Conservation (phyloP, 2,329 filamentous ascomycete species). For the Fusarium decemcellulare region DNA sequence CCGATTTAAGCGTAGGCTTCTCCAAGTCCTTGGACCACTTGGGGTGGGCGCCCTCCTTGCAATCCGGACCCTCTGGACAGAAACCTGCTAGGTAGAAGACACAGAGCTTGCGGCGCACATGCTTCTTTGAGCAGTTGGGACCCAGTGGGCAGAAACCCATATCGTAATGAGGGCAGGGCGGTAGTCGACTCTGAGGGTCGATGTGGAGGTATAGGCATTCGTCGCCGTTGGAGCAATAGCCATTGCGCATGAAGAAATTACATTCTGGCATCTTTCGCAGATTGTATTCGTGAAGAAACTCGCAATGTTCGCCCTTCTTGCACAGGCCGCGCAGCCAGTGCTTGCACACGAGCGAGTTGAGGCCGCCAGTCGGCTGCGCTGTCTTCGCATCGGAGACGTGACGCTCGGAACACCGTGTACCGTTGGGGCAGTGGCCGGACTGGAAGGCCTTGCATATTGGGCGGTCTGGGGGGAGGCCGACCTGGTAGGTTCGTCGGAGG, state of each 20-base stretch:
- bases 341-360: slow-evolving; percentile 94
- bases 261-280: slow-evolving; percentile 98
- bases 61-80: slow-evolving; percentile 85
- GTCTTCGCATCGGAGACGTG: slow-evolving; percentile 68
- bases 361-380: slow-evolving; percentile 63
- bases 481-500: slow-evolving; percentile 85
- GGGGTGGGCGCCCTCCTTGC: slow-evolving; percentile 86
- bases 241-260: slow-evolving; percentile 94
- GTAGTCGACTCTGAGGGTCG: slow-evolving; percentile 83
- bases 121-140: slow-evolving; percentile 88
- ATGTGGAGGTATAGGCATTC: slow-evolving; percentile 96
- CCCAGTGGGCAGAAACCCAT: slow-evolving; percentile 95
- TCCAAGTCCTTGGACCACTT: slow-evolving; percentile 84
- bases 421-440: slow-evolving; percentile 88
- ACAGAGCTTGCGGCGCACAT: slow-evolving; percentile 86
- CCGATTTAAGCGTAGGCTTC: slow-evolving; percentile 79
- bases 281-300: slow-evolving; percentile 99
- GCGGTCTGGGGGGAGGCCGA: slow-evolving; percentile 83
- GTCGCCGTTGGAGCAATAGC: slow-evolving; percentile 96
- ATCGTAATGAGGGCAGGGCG: slow-evolving; percentile 91
- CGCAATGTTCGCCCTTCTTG: slow-evolving; percentile 97
- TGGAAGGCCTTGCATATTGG: slow-evolving; percentile 90
- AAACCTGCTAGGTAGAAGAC: slow-evolving; percentile 93
- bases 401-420: slow-evolving; percentile 86
- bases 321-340: slow-evolving; percentile 98